phyloP scores from a whole-genome alignment of 2,329 filamentous ascomycete species.

The Geosmithia flava region DNA sequence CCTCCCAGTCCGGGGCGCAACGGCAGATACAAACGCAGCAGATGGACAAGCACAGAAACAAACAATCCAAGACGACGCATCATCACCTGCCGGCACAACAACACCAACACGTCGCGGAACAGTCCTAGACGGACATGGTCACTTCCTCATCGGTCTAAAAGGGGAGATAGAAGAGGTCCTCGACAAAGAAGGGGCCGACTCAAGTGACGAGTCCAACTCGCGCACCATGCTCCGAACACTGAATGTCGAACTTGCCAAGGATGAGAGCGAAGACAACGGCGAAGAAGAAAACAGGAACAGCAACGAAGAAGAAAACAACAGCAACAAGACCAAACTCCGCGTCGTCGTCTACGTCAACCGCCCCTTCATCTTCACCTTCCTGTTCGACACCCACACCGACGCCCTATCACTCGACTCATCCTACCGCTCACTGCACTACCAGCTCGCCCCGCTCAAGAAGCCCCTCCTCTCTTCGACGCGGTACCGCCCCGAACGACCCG shows the following conservation, averaged over 20 bases:
- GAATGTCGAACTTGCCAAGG: slow-evolving; percentile 48
- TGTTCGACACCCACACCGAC: slow-evolving; percentile 50
- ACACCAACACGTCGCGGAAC: slow-evolving; percentile 3
- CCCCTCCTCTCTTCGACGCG: slow-evolving; percentile 42
- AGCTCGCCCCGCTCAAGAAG: slow-evolving; percentile 46
- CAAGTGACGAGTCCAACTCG: slow-evolving; percentile 29
- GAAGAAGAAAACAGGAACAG: background rate
- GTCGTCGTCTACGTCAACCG: slow-evolving; percentile 62
- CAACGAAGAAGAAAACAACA: slow-evolving; percentile 16
- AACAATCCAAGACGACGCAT: slow-evolving; percentile 5
- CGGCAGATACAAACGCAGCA: slow-evolving; percentile 6
- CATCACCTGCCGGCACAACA: slow-evolving; percentile 2
- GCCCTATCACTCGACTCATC: slow-evolving; percentile 42
- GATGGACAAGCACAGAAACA: slow-evolving; percentile 3
- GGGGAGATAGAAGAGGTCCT: slow-evolving; percentile 44
- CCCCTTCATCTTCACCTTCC: slow-evolving; percentile 67
- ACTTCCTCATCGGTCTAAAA: slow-evolving; percentile 56
- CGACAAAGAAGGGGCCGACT: slow-evolving; percentile 10
- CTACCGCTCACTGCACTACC: slow-evolving; percentile 47
- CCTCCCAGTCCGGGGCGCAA: slow-evolving; percentile 16
- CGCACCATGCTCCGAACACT: slow-evolving; percentile 54
- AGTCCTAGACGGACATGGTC: slow-evolving; percentile 22
- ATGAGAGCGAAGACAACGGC: slow-evolving; percentile 16
- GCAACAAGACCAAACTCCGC: slow-evolving; percentile 43
- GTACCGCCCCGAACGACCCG: slow-evolving; percentile 36